Evolutionary conservation across 2,329 filamentous ascomycete species (phyloP).

Genomic region (Raffaelea ambrosiae): DNA sequence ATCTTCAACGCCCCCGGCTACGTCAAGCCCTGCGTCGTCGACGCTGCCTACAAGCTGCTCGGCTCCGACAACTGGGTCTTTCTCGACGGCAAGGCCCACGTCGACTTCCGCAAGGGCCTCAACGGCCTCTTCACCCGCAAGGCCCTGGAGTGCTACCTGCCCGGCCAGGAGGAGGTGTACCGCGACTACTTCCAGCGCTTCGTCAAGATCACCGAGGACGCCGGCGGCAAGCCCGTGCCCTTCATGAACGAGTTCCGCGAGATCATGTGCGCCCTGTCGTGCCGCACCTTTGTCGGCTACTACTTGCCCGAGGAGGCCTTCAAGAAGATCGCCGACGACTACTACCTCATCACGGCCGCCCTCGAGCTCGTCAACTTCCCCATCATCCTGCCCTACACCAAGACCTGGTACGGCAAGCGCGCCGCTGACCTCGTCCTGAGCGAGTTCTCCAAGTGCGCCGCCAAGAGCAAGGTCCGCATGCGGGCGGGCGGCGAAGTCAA

Average conservation of each 20-base stretch:
- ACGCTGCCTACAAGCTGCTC: slow-evolving; percentile 87
- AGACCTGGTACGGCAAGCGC: slow-evolving; percentile 96
- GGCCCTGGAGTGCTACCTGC: slow-evolving; percentile 80
- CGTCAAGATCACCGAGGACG: slow-evolving; percentile 63
- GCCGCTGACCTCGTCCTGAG: slow-evolving; percentile 83
- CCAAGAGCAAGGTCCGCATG: slow-evolving; percentile 90
- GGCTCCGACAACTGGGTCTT: slow-evolving; percentile 95
- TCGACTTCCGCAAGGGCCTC: slow-evolving; percentile 94
- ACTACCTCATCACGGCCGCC: slow-evolving; percentile 91
- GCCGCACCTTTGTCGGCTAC: slow-evolving; percentile 93
- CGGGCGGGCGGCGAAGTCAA: slow-evolving; percentile 74
- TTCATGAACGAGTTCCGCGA: slow-evolving; percentile 93
- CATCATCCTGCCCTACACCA: slow-evolving; percentile 89
- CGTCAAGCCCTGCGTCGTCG: slow-evolving; percentile 94
- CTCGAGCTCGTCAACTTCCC: slow-evolving; percentile 98
- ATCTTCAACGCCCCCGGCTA: slow-evolving; percentile 89
- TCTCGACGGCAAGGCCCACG: slow-evolving; percentile 86
- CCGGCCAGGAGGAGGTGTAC: slow-evolving; percentile 88
- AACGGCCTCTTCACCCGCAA: slow-evolving; percentile 91
- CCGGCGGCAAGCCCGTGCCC: slow-evolving; percentile 63
- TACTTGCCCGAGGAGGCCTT: slow-evolving; percentile 87
- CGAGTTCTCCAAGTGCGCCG: slow-evolving; percentile 85
- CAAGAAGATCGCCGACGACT: slow-evolving; percentile 93
- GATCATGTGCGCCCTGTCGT: slow-evolving; percentile 88
- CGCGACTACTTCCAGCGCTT: slow-evolving; percentile 77